Percentiles rank a stretch among this genome's conserved stretches.
These are phyloP conservation scores for Geosiphon pyriformis DNA, from an alignment of 192 early-diverging fungal species.

Conservation along the genomic window DNA sequence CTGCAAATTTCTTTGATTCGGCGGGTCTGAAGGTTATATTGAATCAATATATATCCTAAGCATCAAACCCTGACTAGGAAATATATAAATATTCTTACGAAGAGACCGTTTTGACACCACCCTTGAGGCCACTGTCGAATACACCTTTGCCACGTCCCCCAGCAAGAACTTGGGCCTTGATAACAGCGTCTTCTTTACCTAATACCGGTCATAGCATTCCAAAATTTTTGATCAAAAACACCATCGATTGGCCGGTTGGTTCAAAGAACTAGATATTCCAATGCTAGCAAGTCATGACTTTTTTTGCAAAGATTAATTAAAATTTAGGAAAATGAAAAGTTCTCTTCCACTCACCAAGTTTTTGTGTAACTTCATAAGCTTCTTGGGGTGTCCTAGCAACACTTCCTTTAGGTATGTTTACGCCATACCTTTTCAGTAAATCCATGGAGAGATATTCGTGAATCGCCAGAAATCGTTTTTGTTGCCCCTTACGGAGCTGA, in stretches of 20 bases:
- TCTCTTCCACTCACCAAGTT: conserved; percentile 53
- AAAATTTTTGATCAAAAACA: not conserved
- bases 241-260: not conserved
- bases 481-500: conserved; percentile 39
- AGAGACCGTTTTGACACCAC: conserved; percentile 90
- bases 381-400: conserved; percentile 86
- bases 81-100: conserved; percentile 54
- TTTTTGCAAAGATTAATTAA: not conserved
- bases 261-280: not conserved
- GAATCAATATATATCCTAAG: not conserved
- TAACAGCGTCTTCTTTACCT: conserved; percentile 67
- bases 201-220: conserved; percentile 2
- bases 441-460: conserved; percentile 97
- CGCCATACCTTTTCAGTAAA: conserved; percentile 83
- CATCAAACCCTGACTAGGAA: not conserved
- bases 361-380: conserved; percentile 80
- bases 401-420: conserved; percentile 82
- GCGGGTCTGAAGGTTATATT: conserved; percentile 54
- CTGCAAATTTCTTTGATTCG: conserved; percentile 81
- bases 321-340: not conserved
- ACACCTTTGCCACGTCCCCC: conserved; percentile 98
- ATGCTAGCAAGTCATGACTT: not conserved
- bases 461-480: conserved; percentile 88
- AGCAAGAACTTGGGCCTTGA: conserved; percentile 88
- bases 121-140: conserved; percentile 93